Evolutionary conservation across 176 grass and related monocot genomes (phyloP).

Genomic region (sorghum (Sorghum bicolor)): DNA sequence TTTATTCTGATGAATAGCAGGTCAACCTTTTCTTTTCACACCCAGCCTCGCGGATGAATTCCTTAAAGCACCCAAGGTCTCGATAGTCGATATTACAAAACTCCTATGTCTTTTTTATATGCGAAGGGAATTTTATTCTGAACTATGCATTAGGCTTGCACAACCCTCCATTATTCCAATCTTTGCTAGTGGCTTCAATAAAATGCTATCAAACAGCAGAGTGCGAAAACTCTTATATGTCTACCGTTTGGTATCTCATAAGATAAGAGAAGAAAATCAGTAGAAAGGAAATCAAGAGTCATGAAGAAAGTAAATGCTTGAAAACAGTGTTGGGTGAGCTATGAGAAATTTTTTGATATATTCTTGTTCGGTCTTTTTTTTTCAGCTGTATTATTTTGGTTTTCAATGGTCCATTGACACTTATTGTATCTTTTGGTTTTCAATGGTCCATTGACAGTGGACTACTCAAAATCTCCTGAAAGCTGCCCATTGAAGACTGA

Average conservation of each 20-base stretch:
- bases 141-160: not conserved
- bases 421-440: not conserved
- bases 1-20: conserved; percentile 7
- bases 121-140: not conserved
- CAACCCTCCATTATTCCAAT: not conserved
- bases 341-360: not conserved
- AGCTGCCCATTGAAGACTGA: conserved; percentile 31
- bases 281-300: conserved; percentile 1
- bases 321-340: not conserved
- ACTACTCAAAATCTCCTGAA: conserved; percentile 34
- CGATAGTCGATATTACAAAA: not conserved
- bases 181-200: not conserved
- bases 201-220: not conserved
- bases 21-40: not conserved
- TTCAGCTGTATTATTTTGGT: not conserved
- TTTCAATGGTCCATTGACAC: conserved; percentile 9
- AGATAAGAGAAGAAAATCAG: not conserved
- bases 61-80: not conserved
- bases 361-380: not conserved
- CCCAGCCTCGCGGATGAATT: not conserved
- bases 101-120: not conserved
- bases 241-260: not conserved
- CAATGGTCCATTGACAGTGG: conserved; percentile 10
- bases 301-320: not conserved
- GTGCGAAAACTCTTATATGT: not conserved